Conservation (phyloP, 192 early-diverging fungal genomes). For the Dispira parvispora region DNA sequence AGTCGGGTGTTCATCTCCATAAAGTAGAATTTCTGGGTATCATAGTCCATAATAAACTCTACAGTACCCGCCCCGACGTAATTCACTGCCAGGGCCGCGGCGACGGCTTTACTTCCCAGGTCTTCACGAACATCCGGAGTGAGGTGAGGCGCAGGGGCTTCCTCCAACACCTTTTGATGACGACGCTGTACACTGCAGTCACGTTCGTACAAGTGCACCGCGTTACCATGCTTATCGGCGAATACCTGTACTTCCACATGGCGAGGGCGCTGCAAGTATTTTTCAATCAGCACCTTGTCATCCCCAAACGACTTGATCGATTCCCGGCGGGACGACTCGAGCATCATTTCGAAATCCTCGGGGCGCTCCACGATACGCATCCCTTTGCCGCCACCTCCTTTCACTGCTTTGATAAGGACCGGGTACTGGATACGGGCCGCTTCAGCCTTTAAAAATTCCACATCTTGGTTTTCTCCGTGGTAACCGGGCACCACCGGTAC, state of each 20-base stretch:
- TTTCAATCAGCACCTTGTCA: conserved; percentile 79
- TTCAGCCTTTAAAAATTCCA: conserved; percentile 48
- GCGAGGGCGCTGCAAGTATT: conserved; percentile 70
- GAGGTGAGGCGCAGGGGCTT: conserved; percentile 82
- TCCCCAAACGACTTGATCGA: conserved; percentile 83
- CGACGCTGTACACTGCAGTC: conserved; percentile 91
- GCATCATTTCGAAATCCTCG: conserved; percentile 69
- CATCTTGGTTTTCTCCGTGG: conserved; percentile 75
- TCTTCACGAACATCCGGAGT: conserved; percentile 45
- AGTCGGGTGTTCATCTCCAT: conserved; percentile 97
- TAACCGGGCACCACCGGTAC: conserved; percentile 91
- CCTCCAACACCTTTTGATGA: conserved; percentile 93
- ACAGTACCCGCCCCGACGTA: conserved; percentile 94
- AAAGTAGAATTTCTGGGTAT: conserved; percentile 78
- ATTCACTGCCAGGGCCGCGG: conserved; percentile 80
- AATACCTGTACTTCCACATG: conserved; percentile 96
- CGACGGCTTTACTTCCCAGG: conserved; percentile 78
- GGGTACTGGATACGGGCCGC: conserved; percentile 81
- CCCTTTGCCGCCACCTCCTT: conserved; percentile 94
- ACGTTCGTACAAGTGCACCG: conserved; percentile 85
- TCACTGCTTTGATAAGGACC: conserved; percentile 93
- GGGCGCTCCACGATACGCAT: conserved; percentile 77
- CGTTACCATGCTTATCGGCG: conserved; percentile 75
- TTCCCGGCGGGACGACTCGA: conserved; percentile 70
- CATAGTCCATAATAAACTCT: conserved; percentile 90